phyloP scores from a whole-genome alignment of 768 basidiomycete species.

The Kwoniella bestiolae region DNA sequence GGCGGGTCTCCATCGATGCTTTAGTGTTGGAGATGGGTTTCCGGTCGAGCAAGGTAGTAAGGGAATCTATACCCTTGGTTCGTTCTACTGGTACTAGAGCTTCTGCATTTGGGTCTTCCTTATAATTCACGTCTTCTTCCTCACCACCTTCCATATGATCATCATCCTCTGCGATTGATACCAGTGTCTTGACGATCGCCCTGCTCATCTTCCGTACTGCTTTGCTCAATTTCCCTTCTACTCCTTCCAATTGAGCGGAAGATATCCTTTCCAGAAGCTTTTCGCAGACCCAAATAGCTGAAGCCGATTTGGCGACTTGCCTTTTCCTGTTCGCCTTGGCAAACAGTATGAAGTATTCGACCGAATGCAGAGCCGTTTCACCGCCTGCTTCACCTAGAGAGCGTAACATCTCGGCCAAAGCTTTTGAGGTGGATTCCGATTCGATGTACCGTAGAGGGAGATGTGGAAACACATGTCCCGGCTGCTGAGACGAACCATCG shows the following conservation, averaged over 20 bases:
- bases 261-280: slow-evolving; percentile 75
- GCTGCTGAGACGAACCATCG: background rate
- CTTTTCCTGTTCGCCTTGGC: slow-evolving; percentile 63
- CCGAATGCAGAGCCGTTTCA: slow-evolving; percentile 67
- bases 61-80: slow-evolving; percentile 67
- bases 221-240: slow-evolving; percentile 57
- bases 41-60: slow-evolving; percentile 63
- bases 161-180: slow-evolving; percentile 71
- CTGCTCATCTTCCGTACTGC: slow-evolving; percentile 70
- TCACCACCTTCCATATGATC: slow-evolving; percentile 53
- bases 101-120: slow-evolving; percentile 37
- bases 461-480: slow-evolving; percentile 31
- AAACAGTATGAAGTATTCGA: slow-evolving; percentile 78
- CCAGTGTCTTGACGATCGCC: slow-evolving; percentile 66
- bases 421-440: slow-evolving; percentile 55
- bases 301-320: slow-evolving; percentile 60
- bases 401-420: slow-evolving; percentile 73
- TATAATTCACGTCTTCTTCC: slow-evolving; percentile 15
- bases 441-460: slow-evolving; percentile 50
- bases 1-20: slow-evolving; percentile 39
- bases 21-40: slow-evolving; percentile 48
- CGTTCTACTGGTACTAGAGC: slow-evolving; percentile 64
- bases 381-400: slow-evolving; percentile 72
- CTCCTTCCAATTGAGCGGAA: slow-evolving; percentile 28
- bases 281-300: slow-evolving; percentile 81